Conservation (phyloP, 2,329 filamentous ascomycete genomes). For the Endoconidiophora laricicola region DNA sequence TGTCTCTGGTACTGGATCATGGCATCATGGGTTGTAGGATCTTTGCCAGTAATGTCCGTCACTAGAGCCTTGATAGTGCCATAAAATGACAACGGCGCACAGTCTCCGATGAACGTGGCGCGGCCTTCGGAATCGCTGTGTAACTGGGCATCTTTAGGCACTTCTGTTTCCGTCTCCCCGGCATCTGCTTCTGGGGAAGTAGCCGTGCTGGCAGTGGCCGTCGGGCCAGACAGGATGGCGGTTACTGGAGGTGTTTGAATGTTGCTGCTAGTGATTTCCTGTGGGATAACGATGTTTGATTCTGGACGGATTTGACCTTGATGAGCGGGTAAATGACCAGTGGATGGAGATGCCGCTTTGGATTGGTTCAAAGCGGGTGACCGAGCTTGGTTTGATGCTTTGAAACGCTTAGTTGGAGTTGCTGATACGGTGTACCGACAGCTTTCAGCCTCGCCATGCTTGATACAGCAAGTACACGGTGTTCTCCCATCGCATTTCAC, state of each 20-base stretch:
- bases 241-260: too few relatives aligned
- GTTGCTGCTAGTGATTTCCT: too few relatives aligned
- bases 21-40: too few relatives aligned
- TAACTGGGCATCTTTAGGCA: slow-evolving; percentile 35
- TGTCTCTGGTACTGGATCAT: too few relatives aligned
- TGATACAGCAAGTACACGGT: slow-evolving; percentile 34
- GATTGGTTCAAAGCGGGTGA: too few relatives aligned
- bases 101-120: slow-evolving; percentile 39
- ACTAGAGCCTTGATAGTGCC: slow-evolving; percentile 37
- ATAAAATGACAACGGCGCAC: slow-evolving; percentile 38
- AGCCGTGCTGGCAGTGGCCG: not conserved
- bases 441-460: slow-evolving; percentile 25
- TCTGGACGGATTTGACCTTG: too few relatives aligned
- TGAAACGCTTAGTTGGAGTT: slow-evolving; percentile 11
- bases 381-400: too few relatives aligned
- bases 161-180: slow-evolving; percentile 28
- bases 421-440: slow-evolving; percentile 33
- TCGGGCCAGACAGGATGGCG: not conserved
- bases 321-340: not conserved
- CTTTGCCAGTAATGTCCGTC: too few relatives aligned
- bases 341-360: not conserved
- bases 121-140: slow-evolving; percentile 36
- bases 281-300: too few relatives aligned
- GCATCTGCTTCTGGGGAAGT: not conserved
- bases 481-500: slow-evolving; percentile 37